A percentile compares a stretch with the other conserved stretches of the same genome.
Evolutionary conservation across 768 basidiomycete genomes (phyloP).

Genomic region (Suillus subluteus): DNA sequence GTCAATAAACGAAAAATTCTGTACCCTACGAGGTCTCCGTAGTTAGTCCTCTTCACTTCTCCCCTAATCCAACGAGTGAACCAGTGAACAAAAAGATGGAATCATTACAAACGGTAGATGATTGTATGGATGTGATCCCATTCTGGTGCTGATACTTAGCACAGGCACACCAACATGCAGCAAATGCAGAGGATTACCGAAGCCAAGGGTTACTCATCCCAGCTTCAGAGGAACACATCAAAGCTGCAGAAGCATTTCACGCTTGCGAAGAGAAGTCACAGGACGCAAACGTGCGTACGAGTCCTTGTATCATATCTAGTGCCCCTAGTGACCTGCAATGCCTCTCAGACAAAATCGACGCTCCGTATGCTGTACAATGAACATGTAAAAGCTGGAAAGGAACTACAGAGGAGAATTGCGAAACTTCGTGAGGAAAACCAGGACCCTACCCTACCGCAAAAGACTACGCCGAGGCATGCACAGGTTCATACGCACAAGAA

Average conservation of each 20-base stretch:
- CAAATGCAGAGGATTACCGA: slow-evolving; percentile 75
- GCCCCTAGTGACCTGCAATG: slow-evolving; percentile 15
- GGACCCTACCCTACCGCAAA: slow-evolving; percentile 76
- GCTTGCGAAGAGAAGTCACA: slow-evolving; percentile 73
- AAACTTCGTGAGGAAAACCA: slow-evolving; percentile 77
- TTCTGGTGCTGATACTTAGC: slow-evolving; percentile 15
- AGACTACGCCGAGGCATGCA: slow-evolving; percentile 35
- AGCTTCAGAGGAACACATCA: slow-evolving; percentile 73
- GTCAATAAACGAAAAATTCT: slow-evolving; percentile 10
- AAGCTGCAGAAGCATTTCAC: slow-evolving; percentile 76
- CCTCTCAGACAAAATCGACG: slow-evolving; percentile 71
- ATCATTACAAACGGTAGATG: slow-evolving; percentile 55
- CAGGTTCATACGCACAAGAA: slow-evolving; percentile 28
- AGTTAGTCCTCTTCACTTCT: not conserved
- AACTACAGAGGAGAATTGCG: slow-evolving; percentile 70
- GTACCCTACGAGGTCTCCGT: not conserved
- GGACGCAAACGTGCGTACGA: slow-evolving; percentile 65
- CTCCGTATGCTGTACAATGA: slow-evolving; percentile 76
- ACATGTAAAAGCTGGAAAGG: slow-evolving; percentile 70
- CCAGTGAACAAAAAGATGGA: slow-evolving; percentile 32
- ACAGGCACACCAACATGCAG: slow-evolving; percentile 83
- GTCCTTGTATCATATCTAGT: slow-evolving; percentile 7
- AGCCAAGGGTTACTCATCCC: slow-evolving; percentile 70
- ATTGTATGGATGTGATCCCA: not conserved
- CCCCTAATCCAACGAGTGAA: slow-evolving; percentile 9